These are phyloP conservation scores for Diplodia scrobiculata DNA, from an alignment of 2,329 filamentous ascomycete genomes.

Conservation along the genomic window DNA sequence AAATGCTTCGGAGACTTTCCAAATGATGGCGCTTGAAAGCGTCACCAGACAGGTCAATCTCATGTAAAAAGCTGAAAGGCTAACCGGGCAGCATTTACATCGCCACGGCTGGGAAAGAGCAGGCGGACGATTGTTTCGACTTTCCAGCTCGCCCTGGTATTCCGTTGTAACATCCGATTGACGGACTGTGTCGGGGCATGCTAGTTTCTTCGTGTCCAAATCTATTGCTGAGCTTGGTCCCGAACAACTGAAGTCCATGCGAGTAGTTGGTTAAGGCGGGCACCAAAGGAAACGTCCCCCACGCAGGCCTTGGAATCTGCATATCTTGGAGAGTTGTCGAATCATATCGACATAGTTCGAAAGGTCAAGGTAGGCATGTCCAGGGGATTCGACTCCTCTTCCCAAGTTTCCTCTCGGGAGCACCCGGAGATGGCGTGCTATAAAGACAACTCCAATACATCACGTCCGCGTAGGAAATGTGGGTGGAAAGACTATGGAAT, in stretches of 20 bases:
- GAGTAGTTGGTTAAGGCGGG: too few species aligned
- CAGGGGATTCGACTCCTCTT: neutral
- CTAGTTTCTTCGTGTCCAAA: neutral
- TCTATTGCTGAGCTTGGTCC: too few species aligned
- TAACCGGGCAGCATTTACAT: neutral
- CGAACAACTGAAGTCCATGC: too few species aligned
- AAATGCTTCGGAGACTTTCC: neutral
- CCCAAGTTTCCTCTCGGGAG: neutral
- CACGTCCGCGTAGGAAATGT: neutral
- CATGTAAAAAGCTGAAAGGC: neutral
- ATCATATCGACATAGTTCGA: neutral
- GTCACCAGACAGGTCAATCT: neutral
- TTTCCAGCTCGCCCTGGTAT: neutral
- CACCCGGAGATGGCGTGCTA: neutral
- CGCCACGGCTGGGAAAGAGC: neutral
- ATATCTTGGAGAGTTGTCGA: neutral
- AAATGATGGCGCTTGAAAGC: neutral
- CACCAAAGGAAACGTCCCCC: too few species aligned
- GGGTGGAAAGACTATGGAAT: neutral
- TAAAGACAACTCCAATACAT: neutral
- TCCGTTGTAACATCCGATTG: neutral
- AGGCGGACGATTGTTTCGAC: neutral
- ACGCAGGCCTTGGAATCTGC: neutral
- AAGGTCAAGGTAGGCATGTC: neutral
- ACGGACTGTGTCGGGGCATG: neutral